phyloP scores from a whole-genome alignment of 371 early-diverging fungal genomes.

The Basidiobolus meristosporus region DNA sequence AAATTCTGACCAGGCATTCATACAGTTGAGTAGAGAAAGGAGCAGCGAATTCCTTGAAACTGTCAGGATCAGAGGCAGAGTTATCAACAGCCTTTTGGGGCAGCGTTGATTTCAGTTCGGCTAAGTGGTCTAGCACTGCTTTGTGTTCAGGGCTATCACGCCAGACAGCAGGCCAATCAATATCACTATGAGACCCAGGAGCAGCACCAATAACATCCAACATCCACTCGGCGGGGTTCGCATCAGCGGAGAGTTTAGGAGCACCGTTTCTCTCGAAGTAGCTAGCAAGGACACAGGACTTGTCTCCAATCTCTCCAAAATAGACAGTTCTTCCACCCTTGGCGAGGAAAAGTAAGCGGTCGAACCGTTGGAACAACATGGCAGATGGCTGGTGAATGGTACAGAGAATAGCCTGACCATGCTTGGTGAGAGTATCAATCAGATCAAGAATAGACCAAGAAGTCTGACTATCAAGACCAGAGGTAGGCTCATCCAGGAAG shows the following conservation, averaged over 20 bases:
- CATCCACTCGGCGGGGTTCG: conserved; percentile 54
- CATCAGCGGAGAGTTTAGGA: conserved; percentile 25
- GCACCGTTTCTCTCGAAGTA: conserved; percentile 46
- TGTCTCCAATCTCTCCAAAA: conserved; percentile 49
- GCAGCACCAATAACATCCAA: conserved; percentile 43
- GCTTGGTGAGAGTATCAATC: conserved; percentile 45
- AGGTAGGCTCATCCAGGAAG: conserved; percentile 77
- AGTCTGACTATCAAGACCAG: conserved; percentile 44
- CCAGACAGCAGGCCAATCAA: conserved; percentile 41
- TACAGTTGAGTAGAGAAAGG: conserved; percentile 9
- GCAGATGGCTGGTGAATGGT: conserved; percentile 80
- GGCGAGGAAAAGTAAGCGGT: conserved; percentile 54
- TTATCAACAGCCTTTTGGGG: too few relatives aligned
- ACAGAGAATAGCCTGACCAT: conserved; percentile 45
- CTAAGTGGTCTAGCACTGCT: background rate
- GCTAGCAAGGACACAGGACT: conserved; percentile 21
- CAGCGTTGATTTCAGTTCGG: too few relatives aligned
- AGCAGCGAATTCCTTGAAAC: background rate
- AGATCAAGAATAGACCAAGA: conserved; percentile 54
- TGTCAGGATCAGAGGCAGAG: too few relatives aligned
- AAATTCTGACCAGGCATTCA: conserved; percentile 36
- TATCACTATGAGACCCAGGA: conserved; percentile 15
- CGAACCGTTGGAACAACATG: conserved; percentile 61
- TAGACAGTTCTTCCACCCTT: conserved; percentile 63
- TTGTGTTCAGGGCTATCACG: conserved; percentile 8